These are phyloP conservation scores for Candida andamanensis DNA, from an alignment of 805 yeast species.

Conservation along the genomic window DNA sequence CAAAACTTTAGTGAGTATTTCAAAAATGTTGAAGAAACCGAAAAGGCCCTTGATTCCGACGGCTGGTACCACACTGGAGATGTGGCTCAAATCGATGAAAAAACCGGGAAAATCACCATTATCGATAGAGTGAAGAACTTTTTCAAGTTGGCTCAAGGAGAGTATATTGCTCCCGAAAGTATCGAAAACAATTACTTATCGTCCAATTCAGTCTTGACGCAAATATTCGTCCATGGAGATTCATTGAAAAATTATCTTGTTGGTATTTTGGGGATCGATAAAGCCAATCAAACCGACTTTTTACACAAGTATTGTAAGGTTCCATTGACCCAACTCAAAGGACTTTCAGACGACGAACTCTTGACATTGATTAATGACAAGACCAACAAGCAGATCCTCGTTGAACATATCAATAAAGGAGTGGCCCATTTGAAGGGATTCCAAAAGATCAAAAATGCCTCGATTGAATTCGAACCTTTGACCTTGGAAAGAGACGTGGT, in stretches of 20 bases:
- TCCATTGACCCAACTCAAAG: background rate
- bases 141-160: constrained; percentile 42
- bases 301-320: constrained; percentile 12
- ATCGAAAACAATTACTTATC: constrained; percentile 31
- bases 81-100: constrained; percentile 21
- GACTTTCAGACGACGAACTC: constrained; percentile 13
- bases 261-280: constrained; percentile 25
- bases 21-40: constrained; percentile 46
- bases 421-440: constrained; percentile 28
- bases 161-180: constrained; percentile 40
- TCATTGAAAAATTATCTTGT: constrained; percentile 23
- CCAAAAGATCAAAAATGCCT: constrained; percentile 35
- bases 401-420: constrained; percentile 19
- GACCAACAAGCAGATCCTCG: constrained; percentile 17
- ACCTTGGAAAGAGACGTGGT: constrained; percentile 32
- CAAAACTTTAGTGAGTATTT: constrained; percentile 49
- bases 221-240: constrained; percentile 32
- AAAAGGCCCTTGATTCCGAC: constrained; percentile 37
- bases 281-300: constrained; percentile 15
- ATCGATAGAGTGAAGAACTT: constrained; percentile 47
- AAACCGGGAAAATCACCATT: constrained; percentile 33
- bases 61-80: constrained; percentile 63
- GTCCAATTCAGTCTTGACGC: constrained; percentile 22
- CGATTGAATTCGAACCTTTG: constrained; percentile 35
- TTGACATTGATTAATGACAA: constrained; percentile 18